A percentile compares a stretch with the other conserved stretches of the same genome.
These are phyloP conservation scores for Sporothrix phasma DNA, from an alignment of 2,329 filamentous ascomycete genomes.

Conservation along the genomic window DNA sequence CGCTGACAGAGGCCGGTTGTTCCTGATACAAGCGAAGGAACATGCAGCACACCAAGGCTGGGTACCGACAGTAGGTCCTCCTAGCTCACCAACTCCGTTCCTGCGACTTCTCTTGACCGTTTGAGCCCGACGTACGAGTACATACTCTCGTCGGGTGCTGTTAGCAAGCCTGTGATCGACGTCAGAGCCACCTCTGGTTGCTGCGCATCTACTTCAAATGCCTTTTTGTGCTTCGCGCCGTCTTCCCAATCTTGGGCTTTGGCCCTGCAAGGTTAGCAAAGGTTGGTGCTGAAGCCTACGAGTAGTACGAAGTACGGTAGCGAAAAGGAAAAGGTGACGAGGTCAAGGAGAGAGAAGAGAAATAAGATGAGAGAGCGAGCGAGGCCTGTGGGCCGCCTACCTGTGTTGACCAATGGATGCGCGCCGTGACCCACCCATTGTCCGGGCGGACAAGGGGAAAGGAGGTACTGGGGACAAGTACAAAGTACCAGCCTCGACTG, in stretches of 20 bases:
- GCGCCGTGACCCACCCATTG: slow-evolving; percentile 6
- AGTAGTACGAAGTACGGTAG: no score
- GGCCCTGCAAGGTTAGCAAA: neutral
- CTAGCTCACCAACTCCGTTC: neutral
- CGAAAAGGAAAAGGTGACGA: neutral
- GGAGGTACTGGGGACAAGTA: neutral
- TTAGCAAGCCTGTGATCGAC: neutral
- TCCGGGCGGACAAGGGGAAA: neutral
- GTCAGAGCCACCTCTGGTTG: neutral
- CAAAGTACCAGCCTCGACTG: neutral
- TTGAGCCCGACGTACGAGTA: neutral
- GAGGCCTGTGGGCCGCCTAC: neutral
- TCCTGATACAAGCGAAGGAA: neutral
- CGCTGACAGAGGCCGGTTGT: neutral
- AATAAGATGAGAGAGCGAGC: neutral
- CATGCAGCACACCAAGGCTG: neutral
- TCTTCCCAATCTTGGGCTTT: neutral
- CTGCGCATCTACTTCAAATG: neutral
- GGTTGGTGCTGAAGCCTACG: neutral
- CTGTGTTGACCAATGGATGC: slow-evolving; percentile 1
- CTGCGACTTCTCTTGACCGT: neutral
- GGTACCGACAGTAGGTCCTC: neutral
- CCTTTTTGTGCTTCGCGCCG: neutral
- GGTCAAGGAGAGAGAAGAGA: neutral
- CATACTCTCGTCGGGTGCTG: neutral